Conservation (phyloP, 139 green algal genomes). For the Closterium sp. region DNA sequence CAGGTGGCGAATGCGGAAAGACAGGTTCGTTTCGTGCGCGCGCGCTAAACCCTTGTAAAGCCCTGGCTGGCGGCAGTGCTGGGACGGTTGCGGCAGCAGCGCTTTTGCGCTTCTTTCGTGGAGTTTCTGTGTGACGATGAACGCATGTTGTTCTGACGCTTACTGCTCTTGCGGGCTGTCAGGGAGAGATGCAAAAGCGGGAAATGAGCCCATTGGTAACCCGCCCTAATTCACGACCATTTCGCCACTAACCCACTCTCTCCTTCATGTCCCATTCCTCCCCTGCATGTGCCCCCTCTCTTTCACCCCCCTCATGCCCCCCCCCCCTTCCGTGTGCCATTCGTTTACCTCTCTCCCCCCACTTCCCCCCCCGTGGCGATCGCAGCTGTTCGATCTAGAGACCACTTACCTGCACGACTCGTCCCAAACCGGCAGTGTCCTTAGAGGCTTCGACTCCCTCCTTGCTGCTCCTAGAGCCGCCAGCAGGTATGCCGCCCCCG, state of each 20-base stretch:
- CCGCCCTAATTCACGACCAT: too few relatives aligned
- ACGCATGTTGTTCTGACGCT: too few relatives aligned
- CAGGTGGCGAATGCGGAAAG: neutral
- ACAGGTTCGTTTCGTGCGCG: neutral
- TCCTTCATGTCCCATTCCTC: too few relatives aligned
- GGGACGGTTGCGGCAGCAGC: neutral
- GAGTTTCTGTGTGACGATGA: neutral
- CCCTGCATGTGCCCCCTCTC: too few relatives aligned
- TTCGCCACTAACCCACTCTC: too few relatives aligned
- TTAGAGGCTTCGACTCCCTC: conserved; percentile 62
- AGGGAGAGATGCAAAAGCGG: too few relatives aligned
- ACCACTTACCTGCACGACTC: conserved; percentile 58
- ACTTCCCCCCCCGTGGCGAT: too few relatives aligned
- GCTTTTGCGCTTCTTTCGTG: neutral
- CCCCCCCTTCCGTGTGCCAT: too few relatives aligned
- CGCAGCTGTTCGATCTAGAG: conserved; percentile 60
- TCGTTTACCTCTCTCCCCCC: too few relatives aligned
- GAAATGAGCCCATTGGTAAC: too few relatives aligned
- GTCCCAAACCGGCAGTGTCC: conserved; percentile 48
- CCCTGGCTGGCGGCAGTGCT: neutral
- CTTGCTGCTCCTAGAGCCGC: conserved; percentile 46
- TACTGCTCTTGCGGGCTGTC: too few relatives aligned
- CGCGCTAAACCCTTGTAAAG: neutral
- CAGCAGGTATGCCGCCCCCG: conserved; percentile 13
- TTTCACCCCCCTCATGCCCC: neutral